phyloP scores from a whole-genome alignment of 2,329 filamentous ascomycete species.

The Penicillium hesseltinei region DNA sequence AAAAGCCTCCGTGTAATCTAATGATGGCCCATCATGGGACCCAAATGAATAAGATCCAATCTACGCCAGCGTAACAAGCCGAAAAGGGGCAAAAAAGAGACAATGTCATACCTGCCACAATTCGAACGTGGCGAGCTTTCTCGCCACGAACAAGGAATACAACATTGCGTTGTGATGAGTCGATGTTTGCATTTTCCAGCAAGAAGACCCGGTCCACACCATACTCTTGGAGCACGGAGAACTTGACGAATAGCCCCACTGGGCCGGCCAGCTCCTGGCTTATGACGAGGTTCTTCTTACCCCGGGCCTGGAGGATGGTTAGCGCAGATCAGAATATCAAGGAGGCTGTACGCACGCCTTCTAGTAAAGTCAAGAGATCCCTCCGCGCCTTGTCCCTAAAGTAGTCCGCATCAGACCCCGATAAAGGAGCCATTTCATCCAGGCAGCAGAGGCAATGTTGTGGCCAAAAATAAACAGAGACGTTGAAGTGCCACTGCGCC shows the following conservation, averaged over 20 bases:
- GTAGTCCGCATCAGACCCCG: constrained; percentile 43
- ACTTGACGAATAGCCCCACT: constrained; percentile 88
- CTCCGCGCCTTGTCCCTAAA: constrained; percentile 65
- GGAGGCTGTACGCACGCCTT: constrained; percentile 72
- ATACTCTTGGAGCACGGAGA: constrained; percentile 92
- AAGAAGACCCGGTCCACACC: constrained; percentile 98
- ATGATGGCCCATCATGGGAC: constrained; percentile 49
- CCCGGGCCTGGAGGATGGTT: constrained; percentile 69
- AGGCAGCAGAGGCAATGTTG: constrained; percentile 18
- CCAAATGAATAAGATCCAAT: constrained; percentile 2
- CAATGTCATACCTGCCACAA: constrained; percentile 74
- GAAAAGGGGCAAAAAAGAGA: constrained; percentile 10
- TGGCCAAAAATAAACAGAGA: constrained; percentile 25
- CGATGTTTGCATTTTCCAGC: constrained; percentile 91
- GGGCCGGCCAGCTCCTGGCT: constrained; percentile 87
- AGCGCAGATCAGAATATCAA: constrained; percentile 17
- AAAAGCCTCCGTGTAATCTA: constrained; percentile 57
- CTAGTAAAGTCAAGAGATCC: constrained; percentile 84
- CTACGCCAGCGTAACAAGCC: constrained; percentile 2
- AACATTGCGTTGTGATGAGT: constrained; percentile 91
- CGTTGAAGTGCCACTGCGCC: constrained; percentile 18
- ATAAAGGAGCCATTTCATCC: constrained; percentile 24
- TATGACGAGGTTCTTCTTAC: constrained; percentile 97
- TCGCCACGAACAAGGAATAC: constrained; percentile 91
- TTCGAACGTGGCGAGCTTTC: constrained; percentile 76